Conservation (phyloP, 1,139 yeast genomes). For the Wickerhamomyces sp. region DNA sequence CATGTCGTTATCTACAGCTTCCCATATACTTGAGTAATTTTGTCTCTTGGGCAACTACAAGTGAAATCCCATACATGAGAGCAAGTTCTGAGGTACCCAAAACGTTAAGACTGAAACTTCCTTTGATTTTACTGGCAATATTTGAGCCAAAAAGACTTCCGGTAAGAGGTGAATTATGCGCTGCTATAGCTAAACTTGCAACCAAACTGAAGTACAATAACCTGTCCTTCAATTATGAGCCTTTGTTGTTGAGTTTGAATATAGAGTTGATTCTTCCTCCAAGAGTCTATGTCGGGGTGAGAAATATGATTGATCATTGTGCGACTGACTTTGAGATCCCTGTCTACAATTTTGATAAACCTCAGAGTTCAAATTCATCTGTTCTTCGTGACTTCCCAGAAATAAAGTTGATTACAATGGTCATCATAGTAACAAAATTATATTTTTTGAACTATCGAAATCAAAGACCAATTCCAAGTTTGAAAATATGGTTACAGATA, state of each 20-base stretch:
- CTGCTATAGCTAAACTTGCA: conserved; percentile 17
- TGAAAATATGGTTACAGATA: conserved; percentile 10
- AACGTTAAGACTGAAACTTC: conserved; percentile 25
- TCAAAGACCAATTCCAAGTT: conserved; percentile 1
- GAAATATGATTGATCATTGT: conserved; percentile 6
- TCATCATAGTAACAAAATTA: conserved; percentile 16
- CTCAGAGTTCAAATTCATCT: not conserved
- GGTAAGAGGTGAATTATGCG: conserved; percentile 27
- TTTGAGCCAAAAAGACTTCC: conserved; percentile 34
- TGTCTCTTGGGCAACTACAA: conserved; percentile 28
- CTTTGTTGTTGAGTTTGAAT: conserved; percentile 31
- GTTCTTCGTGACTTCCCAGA: conserved; percentile 15
- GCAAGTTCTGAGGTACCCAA: conserved; percentile 32
- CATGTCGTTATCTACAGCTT: conserved; percentile 32
- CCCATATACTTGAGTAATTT: conserved; percentile 38
- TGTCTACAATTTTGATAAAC: not conserved
- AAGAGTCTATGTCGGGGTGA: conserved; percentile 20
- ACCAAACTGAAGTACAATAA: conserved; percentile 11
- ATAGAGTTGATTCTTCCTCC: conserved; percentile 32
- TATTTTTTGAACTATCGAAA: conserved; percentile 9
- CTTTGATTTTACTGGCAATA: conserved; percentile 24
- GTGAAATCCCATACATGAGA: conserved; percentile 36
- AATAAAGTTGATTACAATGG: conserved; percentile 6
- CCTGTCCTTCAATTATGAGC: conserved; percentile 30
- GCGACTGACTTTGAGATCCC: conserved; percentile 1